Conservation (phyloP, 805 yeast genomes). For the Candida loeiensis region DNA sequence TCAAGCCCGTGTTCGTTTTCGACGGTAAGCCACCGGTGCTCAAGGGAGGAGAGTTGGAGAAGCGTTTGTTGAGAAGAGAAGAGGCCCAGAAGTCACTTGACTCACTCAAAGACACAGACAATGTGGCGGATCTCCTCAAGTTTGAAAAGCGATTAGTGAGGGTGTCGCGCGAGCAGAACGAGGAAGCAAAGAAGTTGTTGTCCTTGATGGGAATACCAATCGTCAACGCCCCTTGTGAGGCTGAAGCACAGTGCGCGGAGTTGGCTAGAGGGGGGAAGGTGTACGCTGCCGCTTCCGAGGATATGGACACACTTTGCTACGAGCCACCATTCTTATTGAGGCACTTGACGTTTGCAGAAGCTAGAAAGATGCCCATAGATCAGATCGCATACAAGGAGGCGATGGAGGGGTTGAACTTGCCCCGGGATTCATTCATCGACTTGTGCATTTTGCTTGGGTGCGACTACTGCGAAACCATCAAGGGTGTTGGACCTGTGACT, state of each 20-base stretch:
- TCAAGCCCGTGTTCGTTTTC: constrained; percentile 94
- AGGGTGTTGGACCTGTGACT: constrained; percentile 95
- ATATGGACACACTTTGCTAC: constrained; percentile 97
- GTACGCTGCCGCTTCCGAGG: constrained; percentile 96
- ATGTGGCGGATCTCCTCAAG: constrained; percentile 69
- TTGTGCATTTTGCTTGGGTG: constrained; percentile 92
- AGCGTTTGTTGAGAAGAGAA: constrained; percentile 74
- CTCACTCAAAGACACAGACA: constrained; percentile 74
- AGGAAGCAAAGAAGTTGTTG: constrained; percentile 81
- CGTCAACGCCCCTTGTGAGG: constrained; percentile 94
- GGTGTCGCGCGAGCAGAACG: constrained; percentile 88
- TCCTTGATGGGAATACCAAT: constrained; percentile 93
- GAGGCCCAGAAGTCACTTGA: constrained; percentile 77
- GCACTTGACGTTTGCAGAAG: constrained; percentile 91
- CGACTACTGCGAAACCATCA: constrained; percentile 93
- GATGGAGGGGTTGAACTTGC: constrained; percentile 74
- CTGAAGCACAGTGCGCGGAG: constrained; percentile 98
- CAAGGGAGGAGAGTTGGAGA: constrained; percentile 89
- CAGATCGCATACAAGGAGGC: constrained; percentile 70
- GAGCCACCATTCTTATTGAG: constrained; percentile 79
- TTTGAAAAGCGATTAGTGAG: constrained; percentile 85
- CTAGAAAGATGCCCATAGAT: constrained; percentile 86
- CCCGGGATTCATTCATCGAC: constrained; percentile 74
- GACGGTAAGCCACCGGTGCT: constrained; percentile 97
- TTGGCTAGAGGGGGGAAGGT: constrained; percentile 87